Evolutionary conservation across 345 rosid species (phyloP), one percentile per base, ranked within the genome.

Genomic region (Laguncularia racemosa): DNA sequence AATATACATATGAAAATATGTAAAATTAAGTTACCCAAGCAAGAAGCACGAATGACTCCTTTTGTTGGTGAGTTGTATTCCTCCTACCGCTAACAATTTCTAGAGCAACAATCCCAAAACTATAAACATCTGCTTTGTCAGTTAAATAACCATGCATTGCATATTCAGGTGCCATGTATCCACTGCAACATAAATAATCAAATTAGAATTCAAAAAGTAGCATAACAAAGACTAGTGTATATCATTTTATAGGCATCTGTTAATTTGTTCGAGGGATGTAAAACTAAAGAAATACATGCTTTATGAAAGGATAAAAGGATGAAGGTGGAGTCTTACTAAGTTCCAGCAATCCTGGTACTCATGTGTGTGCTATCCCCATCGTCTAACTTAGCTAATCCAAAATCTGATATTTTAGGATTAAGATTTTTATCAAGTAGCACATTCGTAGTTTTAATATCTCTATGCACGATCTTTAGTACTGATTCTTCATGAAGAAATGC

Each of bases 401-500:
- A 86, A 64, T 86, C 95, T 16, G 87, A 83, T 51, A 86, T 83
- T 60, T 76, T 79, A 28, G 87, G 73, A 14, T 70, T 79, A 13
- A 86, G 67, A 50, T 73, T 49, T 67, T 67, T 68, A 17, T 86
- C 87, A 15, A 86, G 89, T 26, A 83, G 82, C 62, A 83, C 89
- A 58, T 81, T 86, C 0, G 85, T 79, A 1, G 89, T 78, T 65
- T 86, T 86, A 50, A 86, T 83, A 72, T 86, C 95, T 61, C 89
- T 76, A 46, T 86, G 95, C 46, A 86, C 87, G 51, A 83, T 81
- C 71, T 77, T 83, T 50, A 86, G 46, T 56, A 81, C 69, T 0
- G 85, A 86, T 63, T 86, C 95, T 66, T 86, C 89, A 26, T 86
- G 89, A 57, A 83, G 82, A 68, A 76, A 86, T 20, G 78, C 72